A percentile compares a stretch with the other conserved stretches of the same genome.
These are phyloP conservation scores for Madurella mycetomatis DNA, from an alignment of 2,329 filamentous ascomycete genomes.

Conservation along the genomic window DNA sequence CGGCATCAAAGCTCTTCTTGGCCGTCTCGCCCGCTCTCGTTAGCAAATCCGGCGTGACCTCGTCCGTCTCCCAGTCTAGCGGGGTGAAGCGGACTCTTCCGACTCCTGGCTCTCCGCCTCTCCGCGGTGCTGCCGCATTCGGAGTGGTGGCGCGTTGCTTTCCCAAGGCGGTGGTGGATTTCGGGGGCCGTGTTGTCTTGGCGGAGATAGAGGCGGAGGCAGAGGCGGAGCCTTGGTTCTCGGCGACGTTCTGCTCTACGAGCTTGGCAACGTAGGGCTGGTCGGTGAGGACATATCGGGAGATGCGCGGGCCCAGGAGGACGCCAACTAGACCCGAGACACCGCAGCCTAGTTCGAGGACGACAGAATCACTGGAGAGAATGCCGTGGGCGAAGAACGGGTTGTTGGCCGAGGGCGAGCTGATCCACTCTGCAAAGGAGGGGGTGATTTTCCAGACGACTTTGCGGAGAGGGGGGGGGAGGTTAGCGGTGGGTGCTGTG, in stretches of 20 bases:
- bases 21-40: conserved; percentile 29
- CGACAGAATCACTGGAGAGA: conserved; percentile 50
- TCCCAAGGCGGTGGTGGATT: not conserved
- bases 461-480: conserved; percentile 29
- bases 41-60: conserved; percentile 41
- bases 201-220: conserved; percentile 2
- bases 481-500: not conserved
- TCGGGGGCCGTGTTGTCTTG: not conserved
- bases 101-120: conserved; percentile 7
- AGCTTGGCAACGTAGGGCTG: conserved; percentile 78
- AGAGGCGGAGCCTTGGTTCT: conserved; percentile 42
- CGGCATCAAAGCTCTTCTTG: conserved; percentile 58
- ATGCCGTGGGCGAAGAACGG: conserved; percentile 52
- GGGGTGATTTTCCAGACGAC: conserved; percentile 93
- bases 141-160: not conserved
- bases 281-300: conserved; percentile 75
- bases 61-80: conserved; percentile 79
- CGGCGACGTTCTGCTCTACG: conserved; percentile 69
- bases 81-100: conserved; percentile 48
- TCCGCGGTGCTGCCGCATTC: not conserved
- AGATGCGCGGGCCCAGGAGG: conserved; percentile 56
- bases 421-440: conserved; percentile 75
- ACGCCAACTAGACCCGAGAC: conserved; percentile 77
- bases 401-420: conserved; percentile 49
- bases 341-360: conserved; percentile 85